phyloP scores from a whole-genome alignment of 176 grass and related monocot species.

The Poa pratensis region DNA sequence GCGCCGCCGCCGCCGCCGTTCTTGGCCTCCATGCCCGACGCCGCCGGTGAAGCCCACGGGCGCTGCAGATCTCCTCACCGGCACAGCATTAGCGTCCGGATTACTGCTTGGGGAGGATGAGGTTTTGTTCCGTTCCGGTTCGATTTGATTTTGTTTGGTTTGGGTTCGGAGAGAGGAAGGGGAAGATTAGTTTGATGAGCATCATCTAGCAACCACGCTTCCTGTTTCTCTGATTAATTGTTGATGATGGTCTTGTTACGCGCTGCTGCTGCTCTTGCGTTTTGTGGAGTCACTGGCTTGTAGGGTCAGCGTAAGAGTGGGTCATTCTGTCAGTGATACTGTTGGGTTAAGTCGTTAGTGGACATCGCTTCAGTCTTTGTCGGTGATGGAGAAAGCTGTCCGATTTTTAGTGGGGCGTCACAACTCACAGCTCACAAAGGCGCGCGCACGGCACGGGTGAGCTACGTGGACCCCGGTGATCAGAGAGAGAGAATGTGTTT shows the following conservation, averaged over 20 bases:
- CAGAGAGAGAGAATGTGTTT: not conserved
- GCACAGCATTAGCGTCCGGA: conserved; percentile 34
- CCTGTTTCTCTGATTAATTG: not conserved
- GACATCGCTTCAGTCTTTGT: not conserved
- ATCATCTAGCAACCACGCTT: not conserved
- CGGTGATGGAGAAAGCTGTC: conserved; percentile 20
- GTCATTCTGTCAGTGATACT: accelerated
- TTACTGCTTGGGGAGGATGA: not conserved
- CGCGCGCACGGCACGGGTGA: not conserved
- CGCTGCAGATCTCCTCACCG: conserved; percentile 36
- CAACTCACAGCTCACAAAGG: not conserved
- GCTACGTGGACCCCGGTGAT: not conserved
- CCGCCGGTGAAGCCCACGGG: not conserved
- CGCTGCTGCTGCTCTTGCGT: not conserved
- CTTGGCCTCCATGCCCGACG: conserved; percentile 29
- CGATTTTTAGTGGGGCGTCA: conserved; percentile 27
- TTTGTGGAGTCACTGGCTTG: accelerated
- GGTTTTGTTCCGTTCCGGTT: conserved; percentile 10
- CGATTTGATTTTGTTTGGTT: conserved; percentile 29
- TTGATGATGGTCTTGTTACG: not conserved
- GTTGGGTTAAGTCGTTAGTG: not conserved
- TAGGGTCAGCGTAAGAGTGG: not conserved
- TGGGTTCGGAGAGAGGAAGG: conserved; percentile 13
- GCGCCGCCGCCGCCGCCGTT: conserved; percentile 35
- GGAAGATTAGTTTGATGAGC: not conserved